Conservation (phyloP, 768 basidiomycete species). For the Mycena olivaceomarginata region DNA sequence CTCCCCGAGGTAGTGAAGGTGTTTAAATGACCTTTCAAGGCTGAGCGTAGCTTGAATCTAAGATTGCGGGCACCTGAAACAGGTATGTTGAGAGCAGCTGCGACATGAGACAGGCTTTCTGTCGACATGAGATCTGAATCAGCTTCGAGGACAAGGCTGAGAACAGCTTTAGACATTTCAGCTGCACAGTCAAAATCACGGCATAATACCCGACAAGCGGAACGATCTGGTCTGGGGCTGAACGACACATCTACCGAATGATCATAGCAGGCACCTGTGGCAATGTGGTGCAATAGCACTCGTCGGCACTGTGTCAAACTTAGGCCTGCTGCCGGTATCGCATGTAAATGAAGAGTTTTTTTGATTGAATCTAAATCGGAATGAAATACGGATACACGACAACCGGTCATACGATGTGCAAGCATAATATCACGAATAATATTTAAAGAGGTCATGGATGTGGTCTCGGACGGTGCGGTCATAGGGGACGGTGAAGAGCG, state of each 20-base stretch:
- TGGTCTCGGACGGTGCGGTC: constrained; percentile 4
- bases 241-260: neutral
- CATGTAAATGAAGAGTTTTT: constrained; percentile 9
- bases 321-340: neutral
- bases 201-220: neutral
- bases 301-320: constrained; percentile 3
- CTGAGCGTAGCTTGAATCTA: neutral
- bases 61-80: neutral
- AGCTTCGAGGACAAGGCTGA: neutral
- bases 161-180: constrained; percentile 9
- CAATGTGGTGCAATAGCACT: neutral
- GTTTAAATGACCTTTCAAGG: neutral
- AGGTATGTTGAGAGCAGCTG: constrained; percentile 6
- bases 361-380: neutral
- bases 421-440: neutral
- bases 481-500: constrained; percentile 1
- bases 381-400: constrained; percentile 12
- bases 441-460: constrained; percentile 1
- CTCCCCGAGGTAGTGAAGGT: neutral
- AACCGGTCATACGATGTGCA: neutral
- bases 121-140: neutral
- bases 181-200: constrained; percentile 2
- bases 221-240: neutral
- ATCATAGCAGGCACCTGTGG: neutral
- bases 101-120: constrained; percentile 4